phyloP scores from a whole-genome alignment of 208 protist species.

The Trypanosoma lewisi region DNA sequence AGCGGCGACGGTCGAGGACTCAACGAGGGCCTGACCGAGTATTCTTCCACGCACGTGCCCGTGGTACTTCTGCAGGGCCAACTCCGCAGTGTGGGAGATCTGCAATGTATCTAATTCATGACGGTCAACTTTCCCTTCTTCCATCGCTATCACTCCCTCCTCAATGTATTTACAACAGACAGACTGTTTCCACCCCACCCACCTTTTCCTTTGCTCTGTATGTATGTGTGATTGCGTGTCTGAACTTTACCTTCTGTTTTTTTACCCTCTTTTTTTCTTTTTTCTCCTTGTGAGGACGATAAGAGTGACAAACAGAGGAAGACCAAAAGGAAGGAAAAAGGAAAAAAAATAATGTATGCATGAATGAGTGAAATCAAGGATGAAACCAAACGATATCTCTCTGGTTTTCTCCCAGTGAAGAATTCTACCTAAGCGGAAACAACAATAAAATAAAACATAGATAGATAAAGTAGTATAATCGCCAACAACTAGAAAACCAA shows the following conservation, averaged over 20 bases:
- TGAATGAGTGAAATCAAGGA: too few species aligned
- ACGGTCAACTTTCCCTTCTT: background rate
- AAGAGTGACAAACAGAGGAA: too few species aligned
- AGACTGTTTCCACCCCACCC: background rate
- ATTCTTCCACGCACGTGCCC: slow-evolving; percentile 19
- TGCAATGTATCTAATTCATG: background rate
- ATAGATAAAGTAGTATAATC: too few species aligned
- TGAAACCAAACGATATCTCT: too few species aligned
- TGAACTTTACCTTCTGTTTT: background rate
- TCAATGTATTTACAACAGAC: too few species aligned
- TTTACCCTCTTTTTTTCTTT: background rate
- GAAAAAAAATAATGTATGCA: too few species aligned
- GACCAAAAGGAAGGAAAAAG: too few species aligned
- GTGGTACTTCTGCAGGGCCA: slow-evolving; percentile 25
- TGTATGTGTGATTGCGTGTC: background rate
- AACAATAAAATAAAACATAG: too few species aligned
- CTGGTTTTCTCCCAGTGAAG: too few species aligned
- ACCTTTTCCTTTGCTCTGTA: background rate
- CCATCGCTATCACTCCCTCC: slow-evolving; percentile 9
- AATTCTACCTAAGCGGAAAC: too few species aligned
- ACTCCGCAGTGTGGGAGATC: background rate
- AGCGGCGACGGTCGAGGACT: slow-evolving; percentile 24
- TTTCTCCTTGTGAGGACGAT: too few species aligned
- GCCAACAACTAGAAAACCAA: too few species aligned
- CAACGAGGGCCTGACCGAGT: slow-evolving; percentile 19